These are phyloP conservation scores for Alliaria petiolata DNA, from an alignment of 345 rosid genomes.

Conservation along the genomic window DNA sequence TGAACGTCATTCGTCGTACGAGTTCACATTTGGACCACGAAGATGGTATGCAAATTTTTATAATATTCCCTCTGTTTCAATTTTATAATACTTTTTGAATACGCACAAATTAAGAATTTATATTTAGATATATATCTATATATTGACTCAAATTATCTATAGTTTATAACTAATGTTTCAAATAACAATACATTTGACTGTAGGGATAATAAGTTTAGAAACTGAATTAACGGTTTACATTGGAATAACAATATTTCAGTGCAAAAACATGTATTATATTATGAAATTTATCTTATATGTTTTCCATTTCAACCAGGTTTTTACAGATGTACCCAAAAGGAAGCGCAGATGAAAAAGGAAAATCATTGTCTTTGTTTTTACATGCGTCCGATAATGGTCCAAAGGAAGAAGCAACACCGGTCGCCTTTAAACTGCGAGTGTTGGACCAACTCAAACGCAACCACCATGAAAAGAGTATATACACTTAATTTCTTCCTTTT, in stretches of 20 bases:
- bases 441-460: not conserved
- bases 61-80: not conserved
- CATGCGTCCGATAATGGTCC: not conserved
- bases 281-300: too few species aligned
- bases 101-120: not conserved
- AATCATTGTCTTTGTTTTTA: not conserved
- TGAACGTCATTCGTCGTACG: not conserved
- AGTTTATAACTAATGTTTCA: not conserved
- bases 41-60: slow-evolving; percentile 21
- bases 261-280: too few species aligned
- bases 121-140: too few species aligned
- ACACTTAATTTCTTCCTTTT: not conserved
- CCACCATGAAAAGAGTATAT: not conserved
- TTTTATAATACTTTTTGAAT: not conserved
- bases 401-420: not conserved
- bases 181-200: not conserved
- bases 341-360: too few species aligned
- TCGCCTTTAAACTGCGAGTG: not conserved
- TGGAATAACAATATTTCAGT: not conserved
- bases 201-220: too few species aligned
- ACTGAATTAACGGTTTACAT: not conserved
- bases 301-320: not conserved
- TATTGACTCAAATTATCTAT: too few species aligned
- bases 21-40: slow-evolving; percentile 20
- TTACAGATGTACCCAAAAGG: too few species aligned